Percentiles rank a stretch among this genome's conserved stretches.
These are phyloP conservation scores for Ramaria sp. DNA, from an alignment of 768 basidiomycete species.

Conservation along the genomic window DNA sequence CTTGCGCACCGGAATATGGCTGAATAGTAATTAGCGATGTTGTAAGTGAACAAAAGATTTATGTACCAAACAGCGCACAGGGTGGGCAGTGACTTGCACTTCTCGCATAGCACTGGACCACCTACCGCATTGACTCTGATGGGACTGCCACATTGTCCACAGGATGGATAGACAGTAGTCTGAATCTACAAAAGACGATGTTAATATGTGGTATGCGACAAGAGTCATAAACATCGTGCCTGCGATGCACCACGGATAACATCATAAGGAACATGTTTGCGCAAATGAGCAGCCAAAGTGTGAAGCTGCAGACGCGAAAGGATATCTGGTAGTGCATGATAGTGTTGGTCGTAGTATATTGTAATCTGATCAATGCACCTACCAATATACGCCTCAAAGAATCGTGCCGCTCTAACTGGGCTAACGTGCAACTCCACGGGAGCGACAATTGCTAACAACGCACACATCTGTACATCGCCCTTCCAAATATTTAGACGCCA, in stretches of 20 bases:
- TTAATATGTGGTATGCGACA: neutral
- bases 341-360: neutral
- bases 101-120: slow-evolving; percentile 42
- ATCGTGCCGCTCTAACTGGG: slow-evolving; percentile 32
- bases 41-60: neutral
- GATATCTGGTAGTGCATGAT: slow-evolving; percentile 35
- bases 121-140: slow-evolving; percentile 18
- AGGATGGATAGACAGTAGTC: slow-evolving; percentile 60
- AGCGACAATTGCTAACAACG: slow-evolving; percentile 56
- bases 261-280: slow-evolving; percentile 48
- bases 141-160: slow-evolving; percentile 60
- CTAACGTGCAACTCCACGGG: slow-evolving; percentile 45
- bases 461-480: slow-evolving; percentile 78
- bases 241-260: slow-evolving; percentile 42
- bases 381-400: slow-evolving; percentile 72
- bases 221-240: slow-evolving; percentile 29
- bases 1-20: slow-evolving; percentile 65
- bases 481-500: slow-evolving; percentile 19
- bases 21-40: slow-evolving; percentile 18
- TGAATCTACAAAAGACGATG: slow-evolving; percentile 39
- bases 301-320: slow-evolving; percentile 52
- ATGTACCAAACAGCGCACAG: slow-evolving; percentile 68
- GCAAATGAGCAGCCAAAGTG: slow-evolving; percentile 61
- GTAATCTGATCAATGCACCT: slow-evolving; percentile 13
- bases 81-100: slow-evolving; percentile 38